phyloP scores from a whole-genome alignment of 2,329 filamentous ascomycete species.

The Aureobasidium sp. region DNA sequence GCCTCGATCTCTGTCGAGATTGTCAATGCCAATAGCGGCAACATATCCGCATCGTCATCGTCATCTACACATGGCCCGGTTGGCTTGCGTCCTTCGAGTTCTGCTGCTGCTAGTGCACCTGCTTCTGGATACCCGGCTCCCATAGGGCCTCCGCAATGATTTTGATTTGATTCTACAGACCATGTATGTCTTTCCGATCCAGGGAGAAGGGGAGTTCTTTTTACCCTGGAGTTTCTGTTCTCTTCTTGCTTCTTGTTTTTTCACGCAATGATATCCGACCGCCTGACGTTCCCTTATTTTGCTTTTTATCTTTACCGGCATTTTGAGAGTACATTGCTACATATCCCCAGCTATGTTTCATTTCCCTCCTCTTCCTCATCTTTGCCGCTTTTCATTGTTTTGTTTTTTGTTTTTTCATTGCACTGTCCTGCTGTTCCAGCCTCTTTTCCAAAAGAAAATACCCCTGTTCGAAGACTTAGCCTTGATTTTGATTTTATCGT shows the following conservation, averaged over 20 bases:
- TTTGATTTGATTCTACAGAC: slow-evolving; percentile 16
- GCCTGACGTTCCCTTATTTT: slow-evolving; percentile 13
- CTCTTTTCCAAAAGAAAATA: slow-evolving; percentile 11
- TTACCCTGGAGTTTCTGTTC: neutral
- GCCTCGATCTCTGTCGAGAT: slow-evolving; percentile 8
- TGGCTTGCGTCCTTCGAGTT: slow-evolving; percentile 20
- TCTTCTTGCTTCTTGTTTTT: slow-evolving; percentile 8
- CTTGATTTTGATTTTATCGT: slow-evolving; percentile 13
- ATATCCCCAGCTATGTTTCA: neutral
- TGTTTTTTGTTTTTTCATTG: slow-evolving; percentile 14
- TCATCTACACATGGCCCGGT: slow-evolving; percentile 15
- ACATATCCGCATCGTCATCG: neutral
- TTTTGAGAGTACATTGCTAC: slow-evolving; percentile 10
- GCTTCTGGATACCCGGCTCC: slow-evolving; percentile 35
- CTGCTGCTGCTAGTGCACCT: slow-evolving; percentile 18
- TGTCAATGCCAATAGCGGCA: slow-evolving; percentile 4
- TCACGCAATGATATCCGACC: slow-evolving; percentile 13
- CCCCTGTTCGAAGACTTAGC: slow-evolving; percentile 8
- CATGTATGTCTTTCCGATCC: slow-evolving; percentile 7
- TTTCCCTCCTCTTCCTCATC: neutral
- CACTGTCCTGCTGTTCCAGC: slow-evolving; percentile 10
- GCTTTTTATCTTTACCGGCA: neutral
- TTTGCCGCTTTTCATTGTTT: slow-evolving; percentile 15
- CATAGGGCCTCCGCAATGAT: slow-evolving; percentile 33
- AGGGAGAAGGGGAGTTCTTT: neutral